Base-by-base conservation (phyloP, 805 yeast genomes). In the Kodamaea neixiangensis region DNA sequence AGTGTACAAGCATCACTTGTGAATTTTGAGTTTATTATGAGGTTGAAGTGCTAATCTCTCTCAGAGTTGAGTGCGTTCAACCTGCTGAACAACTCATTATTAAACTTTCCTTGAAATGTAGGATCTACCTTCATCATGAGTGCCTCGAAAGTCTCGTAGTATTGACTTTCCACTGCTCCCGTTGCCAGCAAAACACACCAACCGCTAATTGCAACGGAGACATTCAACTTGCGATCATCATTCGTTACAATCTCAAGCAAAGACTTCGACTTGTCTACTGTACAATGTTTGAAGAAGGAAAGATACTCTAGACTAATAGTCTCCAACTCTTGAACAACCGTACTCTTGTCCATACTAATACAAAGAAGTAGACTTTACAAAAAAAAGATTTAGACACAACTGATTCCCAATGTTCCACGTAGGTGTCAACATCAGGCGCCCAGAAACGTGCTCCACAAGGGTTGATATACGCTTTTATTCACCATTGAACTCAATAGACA, bases 351-450 rank as follows among this genome's bases (percentile, higher is more conserved):
- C 48, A 45, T 45, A 6, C 2, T 19, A 33, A 35, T 21, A 19
- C 35, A 15, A 25, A 42, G 31, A 39, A n/a, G 44, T 10, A 31
- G 17, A 41, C 43, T 18, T 44, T 25, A 33, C 40, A 17, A 48
- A 18, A 34, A 41, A 48, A 48, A 43, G 47, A 67, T 71, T 61
- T 71, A 70, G 75, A 58, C 73, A 69, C 75, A 70, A 71, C 76
- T 71, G 76, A 71, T 71, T 71, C 76, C 76, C 76, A 71, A 62
- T 65, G 63, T 69, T 64, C 71, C 76, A 71, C 59, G 54, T 47
- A 50, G 48, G 46, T 61, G 71, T 71, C 76, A 71, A 69, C 65
- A 68, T 58, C 76, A 62, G 76, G 76, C 74, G 76, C 76, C 76
- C 76, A 71, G 76, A 58, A 71, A 71, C 76, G 75, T 69, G 71